A percentile compares a stretch with the other conserved stretches of the same genome.
Evolutionary conservation across 441 rosid genomes (phyloP).

Genomic region (Bruguiera hainesii): DNA sequence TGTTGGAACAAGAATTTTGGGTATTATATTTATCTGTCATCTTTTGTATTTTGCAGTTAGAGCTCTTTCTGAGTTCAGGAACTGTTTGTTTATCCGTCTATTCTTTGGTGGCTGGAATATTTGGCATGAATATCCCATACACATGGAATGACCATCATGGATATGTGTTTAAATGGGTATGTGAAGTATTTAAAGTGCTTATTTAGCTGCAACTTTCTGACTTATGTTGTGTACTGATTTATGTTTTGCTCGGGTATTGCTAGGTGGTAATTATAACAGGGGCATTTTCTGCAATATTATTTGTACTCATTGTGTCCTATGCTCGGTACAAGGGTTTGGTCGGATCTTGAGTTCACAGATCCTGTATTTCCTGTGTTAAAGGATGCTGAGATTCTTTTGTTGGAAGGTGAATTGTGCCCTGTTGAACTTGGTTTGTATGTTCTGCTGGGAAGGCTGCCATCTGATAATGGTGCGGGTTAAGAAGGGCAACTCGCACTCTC

Average conservation of each 20-base stretch:
- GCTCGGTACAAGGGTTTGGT: constrained; percentile 81
- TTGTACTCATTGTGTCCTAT: constrained; percentile 54
- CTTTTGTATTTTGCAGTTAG: constrained; percentile 47
- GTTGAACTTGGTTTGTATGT: background rate
- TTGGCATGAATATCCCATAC: constrained; percentile 89
- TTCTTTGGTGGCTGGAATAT: constrained; percentile 73
- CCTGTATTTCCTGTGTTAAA: background rate
- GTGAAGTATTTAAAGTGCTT: constrained; percentile 11
- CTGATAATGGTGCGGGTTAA: no score
- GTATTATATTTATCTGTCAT: constrained; percentile 1
- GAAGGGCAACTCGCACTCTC: no score
- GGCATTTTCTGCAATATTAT: constrained; percentile 32
- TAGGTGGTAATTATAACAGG: constrained; percentile 65
- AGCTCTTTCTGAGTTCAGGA: constrained; percentile 75
- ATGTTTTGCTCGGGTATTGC: background rate
- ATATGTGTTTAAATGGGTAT: constrained; percentile 81
- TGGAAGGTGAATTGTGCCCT: background rate
- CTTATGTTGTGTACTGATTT: background rate
- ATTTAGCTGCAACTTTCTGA: background rate
- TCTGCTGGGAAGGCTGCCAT: no score
- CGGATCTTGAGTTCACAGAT: constrained; percentile 46
- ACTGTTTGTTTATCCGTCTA: constrained; percentile 64
- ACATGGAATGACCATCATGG: constrained; percentile 64
- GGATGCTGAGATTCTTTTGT: background rate
- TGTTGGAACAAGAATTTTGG: background rate